These are phyloP conservation scores for Drechslerella dactyloides DNA, from an alignment of 2,329 filamentous ascomycete genomes.

Conservation along the genomic window DNA sequence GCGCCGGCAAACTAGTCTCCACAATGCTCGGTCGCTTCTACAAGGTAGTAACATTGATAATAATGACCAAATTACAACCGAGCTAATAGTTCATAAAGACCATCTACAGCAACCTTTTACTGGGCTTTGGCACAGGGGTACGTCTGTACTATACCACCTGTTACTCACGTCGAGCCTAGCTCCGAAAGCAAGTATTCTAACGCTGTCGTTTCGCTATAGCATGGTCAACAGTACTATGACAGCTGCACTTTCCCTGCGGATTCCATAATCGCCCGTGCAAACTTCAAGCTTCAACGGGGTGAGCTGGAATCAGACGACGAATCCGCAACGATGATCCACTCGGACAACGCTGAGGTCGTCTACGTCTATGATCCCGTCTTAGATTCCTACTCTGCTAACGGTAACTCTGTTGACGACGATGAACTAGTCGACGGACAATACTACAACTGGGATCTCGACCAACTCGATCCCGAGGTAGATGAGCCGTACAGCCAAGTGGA, in stretches of 20 bases:
- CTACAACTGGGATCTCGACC: too few species aligned
- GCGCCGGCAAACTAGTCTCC: background rate
- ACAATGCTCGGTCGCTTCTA: background rate
- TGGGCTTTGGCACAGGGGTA: background rate
- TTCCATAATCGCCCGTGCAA: conserved; percentile 12
- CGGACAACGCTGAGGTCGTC: conserved; percentile 3
- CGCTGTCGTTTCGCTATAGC: background rate
- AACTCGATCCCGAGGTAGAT: too few species aligned
- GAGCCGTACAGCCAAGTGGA: too few species aligned
- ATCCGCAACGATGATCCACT: conserved; percentile 9
- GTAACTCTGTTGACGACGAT: background rate
- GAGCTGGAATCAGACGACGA: background rate
- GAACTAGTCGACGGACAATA: background rate
- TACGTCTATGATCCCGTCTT: conserved; percentile 15
- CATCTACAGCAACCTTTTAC: too few species aligned
- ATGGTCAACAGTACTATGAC: conserved; percentile 5
- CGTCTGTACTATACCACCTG: too few species aligned
- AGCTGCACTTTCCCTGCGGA: background rate
- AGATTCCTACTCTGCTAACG: conserved; percentile 8
- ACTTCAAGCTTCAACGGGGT: conserved; percentile 24
- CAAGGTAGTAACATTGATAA: background rate
- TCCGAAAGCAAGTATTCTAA: too few species aligned
- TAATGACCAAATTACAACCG: background rate
- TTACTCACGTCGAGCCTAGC: too few species aligned
- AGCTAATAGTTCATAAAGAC: too few species aligned